Evolutionary conservation across 139 green algal genomes (phyloP).

Genomic region (Zygnema circumcarinatum): DNA sequence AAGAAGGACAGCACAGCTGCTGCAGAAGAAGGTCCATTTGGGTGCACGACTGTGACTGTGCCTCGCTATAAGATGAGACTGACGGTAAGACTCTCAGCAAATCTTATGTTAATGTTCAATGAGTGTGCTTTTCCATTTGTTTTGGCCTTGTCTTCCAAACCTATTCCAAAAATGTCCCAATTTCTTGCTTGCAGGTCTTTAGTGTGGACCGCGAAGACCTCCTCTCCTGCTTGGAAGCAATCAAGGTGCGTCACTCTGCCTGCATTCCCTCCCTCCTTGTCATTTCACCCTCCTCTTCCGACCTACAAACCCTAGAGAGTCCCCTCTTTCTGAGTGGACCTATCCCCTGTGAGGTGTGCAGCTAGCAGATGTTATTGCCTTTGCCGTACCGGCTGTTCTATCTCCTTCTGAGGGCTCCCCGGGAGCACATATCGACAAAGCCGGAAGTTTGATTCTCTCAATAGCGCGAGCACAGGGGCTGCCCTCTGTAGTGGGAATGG

Average conservation of each 20-base stretch:
- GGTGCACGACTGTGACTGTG: background rate
- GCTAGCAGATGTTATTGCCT: background rate
- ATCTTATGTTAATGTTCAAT: no score
- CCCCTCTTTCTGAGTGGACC: no score
- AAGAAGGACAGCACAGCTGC: background rate
- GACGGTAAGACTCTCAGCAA: background rate
- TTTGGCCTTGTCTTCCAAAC: no score
- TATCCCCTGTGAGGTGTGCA: background rate
- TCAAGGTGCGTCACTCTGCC: background rate
- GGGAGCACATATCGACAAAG: background rate
- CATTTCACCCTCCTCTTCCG: background rate
- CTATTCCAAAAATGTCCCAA: no score
- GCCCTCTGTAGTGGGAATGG: constrained; percentile 25
- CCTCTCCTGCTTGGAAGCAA: background rate
- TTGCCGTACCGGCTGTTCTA: background rate
- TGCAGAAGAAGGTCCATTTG: background rate
- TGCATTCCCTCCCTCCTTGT: background rate
- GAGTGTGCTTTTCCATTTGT: no score
- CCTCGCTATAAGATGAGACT: background rate
- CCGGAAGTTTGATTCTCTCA: background rate
- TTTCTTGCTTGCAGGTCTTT: background rate
- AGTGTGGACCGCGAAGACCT: background rate
- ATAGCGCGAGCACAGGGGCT: constrained; percentile 32
- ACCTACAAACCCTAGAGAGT: background rate
- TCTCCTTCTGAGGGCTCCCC: background rate